Percentiles rank a stretch among this genome's conserved stretches.
Evolutionary conservation across 148 eudicot genomes (phyloP).

Genomic region (Dysphania ambrosioides): DNA sequence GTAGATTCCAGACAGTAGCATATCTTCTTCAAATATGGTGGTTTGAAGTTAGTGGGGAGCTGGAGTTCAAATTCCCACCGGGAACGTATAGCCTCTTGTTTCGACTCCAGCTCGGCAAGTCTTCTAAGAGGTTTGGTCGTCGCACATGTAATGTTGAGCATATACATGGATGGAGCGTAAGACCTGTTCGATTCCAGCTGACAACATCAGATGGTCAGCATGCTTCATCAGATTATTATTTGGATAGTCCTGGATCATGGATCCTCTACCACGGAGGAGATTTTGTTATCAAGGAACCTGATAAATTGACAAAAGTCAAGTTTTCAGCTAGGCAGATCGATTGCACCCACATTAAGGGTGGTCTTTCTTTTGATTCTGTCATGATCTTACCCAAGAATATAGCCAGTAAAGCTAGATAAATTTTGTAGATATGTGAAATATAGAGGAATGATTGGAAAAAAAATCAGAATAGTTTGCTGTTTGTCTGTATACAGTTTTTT

Average conservation of each 20-base stretch:
- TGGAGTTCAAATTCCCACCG: slow-evolving; percentile 66
- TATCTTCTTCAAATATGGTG: slow-evolving; percentile 93
- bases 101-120: slow-evolving; percentile 62
- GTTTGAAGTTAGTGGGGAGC: slow-evolving; percentile 77
- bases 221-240: slow-evolving; percentile 33
- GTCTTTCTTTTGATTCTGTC: slow-evolving; percentile 74
- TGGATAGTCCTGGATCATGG: slow-evolving; percentile 66
- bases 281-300: slow-evolving; percentile 47
- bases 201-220: slow-evolving; percentile 69
- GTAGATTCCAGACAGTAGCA: slow-evolving; percentile 69
- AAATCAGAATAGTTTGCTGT: background rate
- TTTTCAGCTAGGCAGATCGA: slow-evolving; percentile 80
- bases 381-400: slow-evolving; percentile 50
- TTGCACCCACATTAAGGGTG: slow-evolving; percentile 89
- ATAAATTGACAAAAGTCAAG: slow-evolving; percentile 47
- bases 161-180: slow-evolving; percentile 74
- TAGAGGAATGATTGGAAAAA: background rate
- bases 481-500: background rate
- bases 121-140: slow-evolving; percentile 49
- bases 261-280: slow-evolving; percentile 65
- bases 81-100: slow-evolving; percentile 75
- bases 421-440: slow-evolving; percentile 18
- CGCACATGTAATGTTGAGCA: slow-evolving; percentile 49
- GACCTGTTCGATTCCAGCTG: slow-evolving; percentile 60
- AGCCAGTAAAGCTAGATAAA: slow-evolving; percentile 30